Base-by-base conservation (phyloP, 306 rosid genomes). In the Lagenaria siceraria region DNA sequence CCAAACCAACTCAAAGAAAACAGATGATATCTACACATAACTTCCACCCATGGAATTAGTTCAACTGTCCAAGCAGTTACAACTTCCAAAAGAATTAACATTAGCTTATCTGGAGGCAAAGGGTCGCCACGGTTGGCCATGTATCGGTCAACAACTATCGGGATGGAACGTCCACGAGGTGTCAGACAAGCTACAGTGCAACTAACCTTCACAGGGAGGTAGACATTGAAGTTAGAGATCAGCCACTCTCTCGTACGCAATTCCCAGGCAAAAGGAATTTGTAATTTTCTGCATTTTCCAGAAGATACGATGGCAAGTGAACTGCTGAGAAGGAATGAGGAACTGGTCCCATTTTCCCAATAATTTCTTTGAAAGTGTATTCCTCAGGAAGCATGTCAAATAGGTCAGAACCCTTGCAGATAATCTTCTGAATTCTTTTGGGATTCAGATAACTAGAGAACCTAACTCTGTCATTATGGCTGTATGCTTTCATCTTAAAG, bases 361-460 rank as follows among this genome's bases (percentile, higher is more conserved):
- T 92, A 70, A 95, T 95, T 65, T 92, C 99, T 87, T 80, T 92
- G 89, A 95, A 95, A 36, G 93, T 92, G 87, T 95, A 95, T 83
- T 95, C 99, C 82, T 95, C 99, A 0, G 99, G 99, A 60, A 95
- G 91, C 99, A 95, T 95, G 77, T 95, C 99, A 51, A 92, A 95
- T 43, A 95, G 81, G 84, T 95, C 98, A 1, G 81, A 79, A 55
- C 99, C 99, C 76, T 89, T 66, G 79, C 99, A 95, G 63, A 95
- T 90, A 59, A 95, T 91, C 40, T 61, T 79, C 88, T 95, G 97
- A 63, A 95, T 90, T 83, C 99, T 90, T 42, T 82, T 55, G 0
- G 90, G 93, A 79, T 90, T 85, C 56, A 95, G 78, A 77, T 89
- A 95, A 74, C 84, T 93, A 62, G 95, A 87, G 88, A 95, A 95